Evolutionary conservation across 768 basidiomycete species (phyloP), one percentile per base, ranked within the genome.

Genomic region (Termitomyces titanicus): DNA sequence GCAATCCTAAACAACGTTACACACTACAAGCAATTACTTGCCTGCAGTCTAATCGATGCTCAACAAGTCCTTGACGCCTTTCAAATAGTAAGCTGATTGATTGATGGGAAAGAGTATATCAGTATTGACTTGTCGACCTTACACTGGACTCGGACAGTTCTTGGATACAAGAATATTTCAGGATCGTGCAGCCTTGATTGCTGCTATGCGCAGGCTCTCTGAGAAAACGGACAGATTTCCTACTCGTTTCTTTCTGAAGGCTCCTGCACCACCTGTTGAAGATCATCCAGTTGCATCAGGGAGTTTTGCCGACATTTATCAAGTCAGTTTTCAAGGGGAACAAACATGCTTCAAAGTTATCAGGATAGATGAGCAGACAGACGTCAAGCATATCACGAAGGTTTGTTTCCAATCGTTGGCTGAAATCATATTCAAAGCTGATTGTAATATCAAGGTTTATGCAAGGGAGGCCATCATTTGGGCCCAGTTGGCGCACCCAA

Each of bases 401-500:
- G 57, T 54, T 17, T n/a, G 53, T 33, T 5, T 7, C 24, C n/a
- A 39, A 15, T 18, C 11, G 12, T 10, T 22, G 24, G 11, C 20
- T 34, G 33, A 10, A 7, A n/a, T n/a, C 34, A 24, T 34, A 29
- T 9, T 13, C 13, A 9, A 12, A n/a, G 20, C n/a, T 42, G 18
- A 49, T 1, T 10, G 13, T 7, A 29, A 13, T 10, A 24, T 25
- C 22, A 13, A 62, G 61, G 46, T 53, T n/a, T 59, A 54, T 43
- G 53, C 58, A 7, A 31, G 27, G 22, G 56, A 59, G 35, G 58
- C 58, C 5, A 53, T 62, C 31, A 37, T 57, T 17, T 72, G 66
- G 69, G 61, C 64, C 31, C 69, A 71, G 45, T 55, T 71, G 20
- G 63, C 62, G 0, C 68, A 70, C 54, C 64, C 60, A n/a, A 67